A percentile compares a stretch with the other conserved stretches of the same genome.
Conservation (phyloP, 129 eudicot species). For the Rutidosis leptorrhynchoides region DNA sequence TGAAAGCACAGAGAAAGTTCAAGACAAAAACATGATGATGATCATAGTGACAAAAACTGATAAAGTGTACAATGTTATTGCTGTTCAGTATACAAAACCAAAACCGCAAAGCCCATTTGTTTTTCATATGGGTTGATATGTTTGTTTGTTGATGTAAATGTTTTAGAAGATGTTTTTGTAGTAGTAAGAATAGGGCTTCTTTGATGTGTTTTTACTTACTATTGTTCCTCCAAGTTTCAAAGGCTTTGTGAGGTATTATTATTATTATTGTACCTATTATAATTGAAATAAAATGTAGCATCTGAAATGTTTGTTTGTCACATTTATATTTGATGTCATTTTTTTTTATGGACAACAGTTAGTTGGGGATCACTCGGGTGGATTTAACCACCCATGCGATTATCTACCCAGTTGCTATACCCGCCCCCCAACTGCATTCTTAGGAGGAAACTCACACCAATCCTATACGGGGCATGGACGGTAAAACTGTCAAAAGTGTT, state of each 20-base stretch:
- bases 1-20: conserved; percentile 71
- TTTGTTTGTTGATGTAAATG: conserved; percentile 34
- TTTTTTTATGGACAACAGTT: too few species aligned
- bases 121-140: conserved; percentile 41
- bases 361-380: too few species aligned
- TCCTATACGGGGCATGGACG: too few species aligned
- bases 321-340: too few species aligned
- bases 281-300: conserved; percentile 29
- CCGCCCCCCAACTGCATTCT: too few species aligned
- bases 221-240: conserved; percentile 43
- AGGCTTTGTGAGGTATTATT: conserved; percentile 40
- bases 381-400: too few species aligned
- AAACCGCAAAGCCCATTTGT: conserved; percentile 35
- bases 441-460: too few species aligned
- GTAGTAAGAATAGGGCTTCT: conserved; percentile 36
- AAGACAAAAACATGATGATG: conserved; percentile 48
- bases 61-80: conserved; percentile 30
- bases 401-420: conserved; percentile 22
- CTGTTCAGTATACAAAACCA: conserved; percentile 13
- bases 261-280: conserved; percentile 20
- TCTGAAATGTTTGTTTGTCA: conserved; percentile 33
- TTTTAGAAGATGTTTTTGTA: conserved; percentile 40
- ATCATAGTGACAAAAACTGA: conserved; percentile 21
- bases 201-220: conserved; percentile 28
- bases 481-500: conserved; percentile 42